These are phyloP conservation scores for Metschnikowia dekortorum DNA, from an alignment of 805 yeast species.

Conservation along the genomic window DNA sequence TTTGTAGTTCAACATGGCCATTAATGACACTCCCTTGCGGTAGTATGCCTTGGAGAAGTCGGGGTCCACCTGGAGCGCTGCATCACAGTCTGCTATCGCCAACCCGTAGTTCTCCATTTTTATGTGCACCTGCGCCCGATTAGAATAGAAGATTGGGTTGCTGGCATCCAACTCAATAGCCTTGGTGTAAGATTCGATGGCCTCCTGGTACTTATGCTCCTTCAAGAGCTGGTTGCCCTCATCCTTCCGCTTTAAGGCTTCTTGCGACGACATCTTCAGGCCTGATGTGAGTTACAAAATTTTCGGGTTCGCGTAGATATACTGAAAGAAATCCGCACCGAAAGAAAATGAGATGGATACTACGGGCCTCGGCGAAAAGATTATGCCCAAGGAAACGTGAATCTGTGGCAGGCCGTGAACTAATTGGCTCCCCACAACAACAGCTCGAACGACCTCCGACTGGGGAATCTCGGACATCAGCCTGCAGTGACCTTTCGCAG, in stretches of 20 bases:
- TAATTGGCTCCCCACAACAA: too few relatives aligned
- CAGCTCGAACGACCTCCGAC: too few relatives aligned
- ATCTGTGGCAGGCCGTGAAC: too few relatives aligned
- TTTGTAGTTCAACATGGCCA: conserved; percentile 71
- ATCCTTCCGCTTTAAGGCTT: conserved; percentile 53
- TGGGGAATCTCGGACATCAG: too few relatives aligned
- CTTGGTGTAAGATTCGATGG: conserved; percentile 64
- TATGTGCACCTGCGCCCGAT: conserved; percentile 86
- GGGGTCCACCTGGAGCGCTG: conserved; percentile 64
- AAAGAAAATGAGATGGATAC: too few relatives aligned
- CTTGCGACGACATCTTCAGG: conserved; percentile 18
- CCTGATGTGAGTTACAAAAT: neutral
- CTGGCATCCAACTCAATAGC: conserved; percentile 65
- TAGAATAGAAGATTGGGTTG: conserved; percentile 68
- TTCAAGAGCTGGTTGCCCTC: conserved; percentile 74
- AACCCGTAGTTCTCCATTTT: conserved; percentile 82
- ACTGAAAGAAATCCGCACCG: neutral
- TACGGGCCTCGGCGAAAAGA: too few relatives aligned
- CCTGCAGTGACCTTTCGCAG: too few relatives aligned
- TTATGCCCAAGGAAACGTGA: too few relatives aligned
- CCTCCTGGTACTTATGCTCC: conserved; percentile 56
- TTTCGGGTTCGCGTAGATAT: neutral
- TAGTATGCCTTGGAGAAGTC: conserved; percentile 75
- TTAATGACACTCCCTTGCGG: conserved; percentile 77
- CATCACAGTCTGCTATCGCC: conserved; percentile 74